These are phyloP conservation scores for Aureobasidium musti DNA, from an alignment of 2,329 filamentous ascomycete species.

Conservation along the genomic window DNA sequence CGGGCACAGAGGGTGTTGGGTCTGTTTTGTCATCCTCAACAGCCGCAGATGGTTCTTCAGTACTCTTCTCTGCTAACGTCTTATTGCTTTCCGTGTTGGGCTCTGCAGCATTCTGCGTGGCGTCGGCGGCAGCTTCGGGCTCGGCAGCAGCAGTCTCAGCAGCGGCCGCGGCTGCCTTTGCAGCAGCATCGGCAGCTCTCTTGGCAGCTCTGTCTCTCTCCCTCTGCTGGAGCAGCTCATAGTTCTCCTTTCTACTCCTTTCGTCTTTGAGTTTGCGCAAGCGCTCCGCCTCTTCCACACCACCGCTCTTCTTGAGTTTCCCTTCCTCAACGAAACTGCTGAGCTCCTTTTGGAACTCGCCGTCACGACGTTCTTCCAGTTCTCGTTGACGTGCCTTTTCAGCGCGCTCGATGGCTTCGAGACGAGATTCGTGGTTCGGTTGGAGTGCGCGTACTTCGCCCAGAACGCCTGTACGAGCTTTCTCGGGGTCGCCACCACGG, in stretches of 20 bases:
- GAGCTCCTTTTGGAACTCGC: constrained; percentile 83
- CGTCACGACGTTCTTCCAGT: constrained; percentile 70
- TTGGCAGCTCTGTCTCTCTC: constrained; percentile 48
- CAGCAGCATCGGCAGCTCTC: constrained; percentile 38
- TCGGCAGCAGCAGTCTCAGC: constrained; percentile 32
- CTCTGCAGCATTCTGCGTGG: constrained; percentile 30
- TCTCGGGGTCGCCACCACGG: constrained; percentile 65
- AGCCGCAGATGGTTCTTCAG: neutral
- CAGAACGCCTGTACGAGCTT: constrained; percentile 87
- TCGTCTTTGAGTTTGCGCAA: constrained; percentile 84
- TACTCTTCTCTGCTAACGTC: neutral
- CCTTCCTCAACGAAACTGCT: constrained; percentile 82
- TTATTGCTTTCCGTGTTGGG: neutral
- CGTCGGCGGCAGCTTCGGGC: constrained; percentile 33
- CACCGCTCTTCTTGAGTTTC: constrained; percentile 92
- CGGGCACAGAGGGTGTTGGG: neutral
- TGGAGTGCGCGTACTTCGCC: constrained; percentile 91
- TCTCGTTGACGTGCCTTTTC: constrained; percentile 90
- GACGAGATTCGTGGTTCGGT: constrained; percentile 87
- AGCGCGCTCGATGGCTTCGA: constrained; percentile 96
- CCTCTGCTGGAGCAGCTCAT: constrained; percentile 55
- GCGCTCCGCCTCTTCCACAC: constrained; percentile 90
- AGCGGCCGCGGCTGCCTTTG: constrained; percentile 18
- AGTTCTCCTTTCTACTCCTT: constrained; percentile 73
- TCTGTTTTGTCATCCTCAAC: neutral